phyloP scores from a whole-genome alignment of 225 moss, liverwort and hornwort genomes.

The Bryum argenteum region DNA sequence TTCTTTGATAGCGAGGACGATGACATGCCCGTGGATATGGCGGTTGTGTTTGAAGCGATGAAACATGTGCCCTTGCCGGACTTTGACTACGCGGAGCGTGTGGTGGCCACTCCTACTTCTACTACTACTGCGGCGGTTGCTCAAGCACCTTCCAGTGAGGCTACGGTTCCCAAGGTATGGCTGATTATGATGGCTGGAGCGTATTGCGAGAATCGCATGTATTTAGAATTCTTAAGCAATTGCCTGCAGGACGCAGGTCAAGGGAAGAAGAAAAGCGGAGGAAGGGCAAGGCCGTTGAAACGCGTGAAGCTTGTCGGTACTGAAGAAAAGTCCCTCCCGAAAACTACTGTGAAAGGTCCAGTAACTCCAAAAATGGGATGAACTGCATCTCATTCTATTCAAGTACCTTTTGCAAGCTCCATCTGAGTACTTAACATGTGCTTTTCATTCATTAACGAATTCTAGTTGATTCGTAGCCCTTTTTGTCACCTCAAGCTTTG shows the following conservation, averaged over 20 bases:
- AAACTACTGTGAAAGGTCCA: slow-evolving; percentile 66
- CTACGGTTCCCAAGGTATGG: slow-evolving; percentile 42
- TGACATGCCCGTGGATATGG: slow-evolving; percentile 82
- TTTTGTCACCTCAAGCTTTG: background rate
- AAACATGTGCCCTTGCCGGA: slow-evolving; percentile 89
- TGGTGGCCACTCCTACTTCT: slow-evolving; percentile 41
- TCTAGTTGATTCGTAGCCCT: background rate
- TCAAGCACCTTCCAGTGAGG: slow-evolving; percentile 26
- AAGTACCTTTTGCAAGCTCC: background rate
- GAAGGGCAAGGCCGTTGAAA: slow-evolving; percentile 63
- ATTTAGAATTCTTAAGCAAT: slow-evolving; percentile 14
- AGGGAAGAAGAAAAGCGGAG: slow-evolving; percentile 61
- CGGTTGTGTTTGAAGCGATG: slow-evolving; percentile 81
- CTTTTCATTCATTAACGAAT: background rate
- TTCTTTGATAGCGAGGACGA: slow-evolving; percentile 90
- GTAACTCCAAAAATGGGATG: slow-evolving; percentile 4
- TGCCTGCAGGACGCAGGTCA: slow-evolving; percentile 52
- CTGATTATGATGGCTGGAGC: background rate
- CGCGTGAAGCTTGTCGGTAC: slow-evolving; percentile 61
- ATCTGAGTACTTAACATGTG: background rate
- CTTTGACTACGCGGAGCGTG: slow-evolving; percentile 76
- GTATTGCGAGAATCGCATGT: background rate
- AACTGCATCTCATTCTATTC: background rate
- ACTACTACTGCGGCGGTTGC: slow-evolving; percentile 32
- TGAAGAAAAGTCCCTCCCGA: slow-evolving; percentile 44